Percentiles rank a stretch among this genome's conserved stretches.
Evolutionary conservation across 1,284 basidiomycete species (phyloP).

Genomic region (Ceratobasidium sp.): DNA sequence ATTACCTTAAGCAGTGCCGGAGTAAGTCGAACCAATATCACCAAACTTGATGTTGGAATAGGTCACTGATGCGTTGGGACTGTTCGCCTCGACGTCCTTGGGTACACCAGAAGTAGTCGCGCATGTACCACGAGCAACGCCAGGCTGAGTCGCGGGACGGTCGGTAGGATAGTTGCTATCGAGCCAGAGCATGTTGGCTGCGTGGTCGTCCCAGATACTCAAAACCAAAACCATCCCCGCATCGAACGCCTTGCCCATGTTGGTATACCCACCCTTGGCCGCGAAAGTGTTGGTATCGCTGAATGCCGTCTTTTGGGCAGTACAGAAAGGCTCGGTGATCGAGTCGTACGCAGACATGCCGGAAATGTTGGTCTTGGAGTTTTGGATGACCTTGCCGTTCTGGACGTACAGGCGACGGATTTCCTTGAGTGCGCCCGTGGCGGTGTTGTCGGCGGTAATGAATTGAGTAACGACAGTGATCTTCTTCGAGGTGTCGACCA

Average conservation of each 20-base stretch:
- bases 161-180: slow-evolving; percentile 61
- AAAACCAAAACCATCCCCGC: slow-evolving; percentile 62
- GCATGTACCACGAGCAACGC: slow-evolving; percentile 62
- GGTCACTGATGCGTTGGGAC: slow-evolving; percentile 49
- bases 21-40: slow-evolving; percentile 59
- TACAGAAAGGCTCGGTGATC: slow-evolving; percentile 54
- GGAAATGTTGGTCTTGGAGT: slow-evolving; percentile 52
- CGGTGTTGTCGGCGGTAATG: slow-evolving; percentile 56
- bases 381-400: slow-evolving; percentile 58
- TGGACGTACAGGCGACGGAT: slow-evolving; percentile 63
- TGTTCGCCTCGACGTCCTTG: slow-evolving; percentile 52
- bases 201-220: slow-evolving; percentile 64
- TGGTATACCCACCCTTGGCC: slow-evolving; percentile 54
- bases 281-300: slow-evolving; percentile 57
- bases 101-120: slow-evolving; percentile 58
- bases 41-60: slow-evolving; percentile 67
- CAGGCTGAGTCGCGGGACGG: slow-evolving; percentile 53
- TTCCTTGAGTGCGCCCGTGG: slow-evolving; percentile 56
- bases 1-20: slow-evolving; percentile 40
- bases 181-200: slow-evolving; percentile 66
- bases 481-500: slow-evolving; percentile 56
- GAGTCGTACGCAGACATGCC: slow-evolving; percentile 48
- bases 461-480: slow-evolving; percentile 65
- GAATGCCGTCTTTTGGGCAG: slow-evolving; percentile 54
- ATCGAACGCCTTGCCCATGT: slow-evolving; percentile 56